A percentile compares a stretch with the other conserved stretches of the same genome.
These are phyloP conservation scores for Wickerhamiella kurtzmanii DNA, from an alignment of 805 yeast species.

Conservation along the genomic window DNA sequence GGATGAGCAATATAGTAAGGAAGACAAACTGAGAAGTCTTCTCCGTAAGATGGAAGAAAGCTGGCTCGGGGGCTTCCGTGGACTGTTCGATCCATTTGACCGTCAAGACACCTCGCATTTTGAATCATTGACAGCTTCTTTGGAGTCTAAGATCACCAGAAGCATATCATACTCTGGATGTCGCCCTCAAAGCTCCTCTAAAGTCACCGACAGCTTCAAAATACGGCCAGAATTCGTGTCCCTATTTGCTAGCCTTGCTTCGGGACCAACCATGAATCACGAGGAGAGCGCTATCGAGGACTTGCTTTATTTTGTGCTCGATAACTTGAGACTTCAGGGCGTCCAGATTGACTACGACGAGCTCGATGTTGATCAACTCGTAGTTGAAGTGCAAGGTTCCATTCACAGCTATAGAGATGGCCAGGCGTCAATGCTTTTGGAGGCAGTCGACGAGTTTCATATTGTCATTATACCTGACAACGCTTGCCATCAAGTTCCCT, in stretches of 20 bases:
- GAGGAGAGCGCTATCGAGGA: conserved; percentile 35
- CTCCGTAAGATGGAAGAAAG: conserved; percentile 42
- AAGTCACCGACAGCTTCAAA: conserved; percentile 35
- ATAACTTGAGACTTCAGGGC: conserved; percentile 48
- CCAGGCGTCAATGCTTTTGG: conserved; percentile 1
- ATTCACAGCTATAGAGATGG: conserved; percentile 25
- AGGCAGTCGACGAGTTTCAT: conserved; percentile 30
- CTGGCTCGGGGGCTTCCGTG: conserved; percentile 71
- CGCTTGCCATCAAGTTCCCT: conserved; percentile 59
- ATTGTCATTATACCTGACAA: conserved; percentile 58
- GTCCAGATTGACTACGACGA: conserved; percentile 53
- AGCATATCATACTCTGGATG: not conserved
- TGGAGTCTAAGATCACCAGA: conserved; percentile 29
- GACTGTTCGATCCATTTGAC: conserved; percentile 38
- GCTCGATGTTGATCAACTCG: conserved; percentile 43
- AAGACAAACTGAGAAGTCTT: conserved; percentile 39
- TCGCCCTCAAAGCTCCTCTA: conserved; percentile 4
- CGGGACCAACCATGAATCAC: conserved; percentile 21
- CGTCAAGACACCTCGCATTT: conserved; percentile 20
- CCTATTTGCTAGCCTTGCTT: not conserved
- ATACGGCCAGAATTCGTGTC: conserved; percentile 21
- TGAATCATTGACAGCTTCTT: conserved; percentile 30
- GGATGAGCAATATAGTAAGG: conserved; percentile 50
- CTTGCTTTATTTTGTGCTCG: conserved; percentile 47
- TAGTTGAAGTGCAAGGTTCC: conserved; percentile 38